Conservation (phyloP, 2,329 filamentous ascomycete genomes). For the Corniculantispora saksenae region DNA sequence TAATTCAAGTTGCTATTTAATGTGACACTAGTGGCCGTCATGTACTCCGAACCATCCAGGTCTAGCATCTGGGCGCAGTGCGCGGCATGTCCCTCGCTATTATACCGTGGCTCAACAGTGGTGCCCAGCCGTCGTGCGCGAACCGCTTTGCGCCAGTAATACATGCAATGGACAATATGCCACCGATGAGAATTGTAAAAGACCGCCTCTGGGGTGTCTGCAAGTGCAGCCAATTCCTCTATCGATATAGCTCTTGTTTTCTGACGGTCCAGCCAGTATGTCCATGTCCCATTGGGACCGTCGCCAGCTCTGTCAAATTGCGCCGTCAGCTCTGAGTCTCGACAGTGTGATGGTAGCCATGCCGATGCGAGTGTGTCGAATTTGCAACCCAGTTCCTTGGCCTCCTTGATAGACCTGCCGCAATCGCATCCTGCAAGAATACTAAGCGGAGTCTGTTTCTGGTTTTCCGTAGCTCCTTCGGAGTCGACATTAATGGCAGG, state of each 20-base stretch:
- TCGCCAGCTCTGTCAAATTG: conserved; percentile 34
- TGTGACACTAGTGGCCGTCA: neutral
- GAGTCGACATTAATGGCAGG: neutral
- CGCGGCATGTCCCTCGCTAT: neutral
- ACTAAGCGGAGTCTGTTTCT: too few species aligned
- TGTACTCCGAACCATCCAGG: neutral
- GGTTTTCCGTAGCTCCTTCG: too few species aligned
- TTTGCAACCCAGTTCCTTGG: conserved; percentile 29
- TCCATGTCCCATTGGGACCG: conserved; percentile 32
- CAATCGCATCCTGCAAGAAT: conserved; percentile 29
- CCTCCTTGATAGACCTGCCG: conserved; percentile 32
- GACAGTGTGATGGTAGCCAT: conserved; percentile 37
- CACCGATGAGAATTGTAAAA: neutral
- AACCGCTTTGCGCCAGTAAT: neutral
- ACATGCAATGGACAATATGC: neutral
- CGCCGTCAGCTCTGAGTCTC: conserved; percentile 33
- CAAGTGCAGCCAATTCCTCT: neutral
- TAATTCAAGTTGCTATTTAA: neutral
- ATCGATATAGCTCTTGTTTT: conserved; percentile 16
- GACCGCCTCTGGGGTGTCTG: neutral
- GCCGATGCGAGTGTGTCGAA: conserved; percentile 37
- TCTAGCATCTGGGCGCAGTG: neutral
- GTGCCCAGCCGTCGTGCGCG: neutral
- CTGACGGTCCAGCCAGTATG: conserved; percentile 33
- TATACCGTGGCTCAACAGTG: neutral